phyloP scores from a whole-genome alignment of 805 yeast genomes.

The Lachancea fermentati region DNA sequence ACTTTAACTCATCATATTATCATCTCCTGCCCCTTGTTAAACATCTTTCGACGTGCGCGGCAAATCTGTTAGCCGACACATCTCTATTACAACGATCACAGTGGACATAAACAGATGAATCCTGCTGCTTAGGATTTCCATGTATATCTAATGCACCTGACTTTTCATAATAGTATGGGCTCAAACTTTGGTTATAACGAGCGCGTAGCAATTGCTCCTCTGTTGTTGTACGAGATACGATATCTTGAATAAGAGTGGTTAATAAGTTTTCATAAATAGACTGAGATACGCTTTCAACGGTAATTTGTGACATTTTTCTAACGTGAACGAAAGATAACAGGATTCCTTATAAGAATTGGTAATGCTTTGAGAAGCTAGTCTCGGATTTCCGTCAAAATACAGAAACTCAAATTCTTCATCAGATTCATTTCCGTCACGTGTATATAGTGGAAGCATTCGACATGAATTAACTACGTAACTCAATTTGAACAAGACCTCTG shows the following conservation, averaged over 20 bases:
- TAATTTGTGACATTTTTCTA: constrained; percentile 5
- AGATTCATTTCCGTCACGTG: too few relatives aligned
- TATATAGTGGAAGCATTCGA: too few relatives aligned
- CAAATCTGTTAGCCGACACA: constrained; percentile 87
- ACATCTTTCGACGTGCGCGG: constrained; percentile 89
- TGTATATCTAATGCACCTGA: constrained; percentile 25
- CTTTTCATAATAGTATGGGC: constrained; percentile 24
- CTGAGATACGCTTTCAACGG: constrained; percentile 21
- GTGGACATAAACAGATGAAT: constrained; percentile 49
- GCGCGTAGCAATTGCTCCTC: constrained; percentile 19
- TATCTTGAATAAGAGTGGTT: constrained; percentile 29
- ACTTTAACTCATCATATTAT: constrained; percentile 16
- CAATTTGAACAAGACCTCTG: neutral
- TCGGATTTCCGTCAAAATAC: neutral
- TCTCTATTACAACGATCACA: constrained; percentile 82
- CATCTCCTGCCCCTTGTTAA: constrained; percentile 62
- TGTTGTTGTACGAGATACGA: constrained; percentile 26
- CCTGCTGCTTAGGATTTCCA: constrained; percentile 29
- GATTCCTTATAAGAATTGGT: neutral
- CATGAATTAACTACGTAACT: neutral
- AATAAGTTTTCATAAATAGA: constrained; percentile 24
- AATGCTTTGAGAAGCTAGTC: neutral
- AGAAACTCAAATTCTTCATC: too few relatives aligned
- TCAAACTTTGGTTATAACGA: constrained; percentile 20
- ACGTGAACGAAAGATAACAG: neutral